Evolutionary conservation across 2,329 filamentous ascomycete species (phyloP), one percentile per base, ranked within the genome.

Genomic region (Trichoderma arundinaceum): DNA sequence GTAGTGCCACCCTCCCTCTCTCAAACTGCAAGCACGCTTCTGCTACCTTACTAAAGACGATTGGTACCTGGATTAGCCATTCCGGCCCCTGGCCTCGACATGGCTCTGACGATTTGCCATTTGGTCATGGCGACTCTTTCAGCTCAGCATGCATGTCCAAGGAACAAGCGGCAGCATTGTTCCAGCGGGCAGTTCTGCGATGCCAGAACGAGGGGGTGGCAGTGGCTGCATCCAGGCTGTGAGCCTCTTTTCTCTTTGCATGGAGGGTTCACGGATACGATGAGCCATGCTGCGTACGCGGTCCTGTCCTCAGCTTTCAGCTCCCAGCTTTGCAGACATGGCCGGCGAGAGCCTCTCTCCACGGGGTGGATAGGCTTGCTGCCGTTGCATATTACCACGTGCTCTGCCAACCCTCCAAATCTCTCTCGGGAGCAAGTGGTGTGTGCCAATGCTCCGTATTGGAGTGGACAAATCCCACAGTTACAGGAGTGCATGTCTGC

Each of bases 341-440:
- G 32, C 46, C 8, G 41, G 32, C 33, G 12, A 48, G 12, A 54
- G n/a, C 12, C 9, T 10, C 17, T 58, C 53, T 58, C 41, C 41
- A 12, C 9, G 22, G 39, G 12, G 59, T 43, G 39, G 41, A 52
- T 17, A 44, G 41, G 22, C 41, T 22, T 10, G 17, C 28, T 15
- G 49, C 49, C 17, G 48, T n/a, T 54, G 48, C 49, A 62, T 41
- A 62, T 53, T 46, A 12, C 59, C 59, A 62, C 59, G 59, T 62
- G 59, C 59, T 53, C 49, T 35, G 49, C 59, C 59, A 44, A 53
- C 59, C 59, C 59, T 62, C 49, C 48, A 35, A 62, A 62, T 46
- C 48, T 62, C 49, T 35, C 59, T 17, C 17, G 22, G 43, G 41
- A 15, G n/a, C n/a, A 46, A 51, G 35, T 60, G 44, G 57, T 60